Base-by-base conservation (phyloP, 345 rosid genomes). In the Iberis pinnata region DNA sequence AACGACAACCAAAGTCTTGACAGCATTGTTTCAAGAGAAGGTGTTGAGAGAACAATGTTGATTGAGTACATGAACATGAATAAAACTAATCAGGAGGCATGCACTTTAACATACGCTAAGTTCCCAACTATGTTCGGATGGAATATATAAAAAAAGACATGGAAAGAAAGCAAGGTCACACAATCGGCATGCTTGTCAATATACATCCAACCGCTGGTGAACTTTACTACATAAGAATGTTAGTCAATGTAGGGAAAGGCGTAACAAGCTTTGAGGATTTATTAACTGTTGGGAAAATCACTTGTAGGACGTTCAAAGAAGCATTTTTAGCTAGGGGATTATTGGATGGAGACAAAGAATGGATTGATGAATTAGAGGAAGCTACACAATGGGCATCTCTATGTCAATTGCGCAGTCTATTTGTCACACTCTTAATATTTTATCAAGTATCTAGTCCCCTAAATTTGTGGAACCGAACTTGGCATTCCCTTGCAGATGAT, bases 121-220 rank as follows among this genome's bases (percentile, higher is more conserved):
- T 17, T 50, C 11, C 14, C 41, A 33, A 11, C 11, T 14, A 3
- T 4, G 17, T 50, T 12, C 5, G 42, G 32, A 10, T 50, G 56
- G 56, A 35, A 50, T 32, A 5, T 4, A 17, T 1, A 50, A 49
- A 50, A 17, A 10, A 9, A 27, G 56, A 31, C 41, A 8, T 4
- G 9, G 7, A n/a, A n/a, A 50, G 56, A 19, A 50, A 50, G 15
- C 8, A 29, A 17, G 42, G 56, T 7, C 7, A 13, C 19, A 31
- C 25, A 8, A 17, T 50, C 8, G 41, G 56, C 9, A 9, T 41
- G 4, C 11, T 50, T 5, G 41, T 50, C 1, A 31, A 50, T 7
- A 50, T 35, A 4, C 41, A 32, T 24, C 53, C n/a, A 29, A 24
- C 24, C n/a, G 45, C 45, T 20, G 38, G 47, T 43, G 14, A 56